These are phyloP conservation scores for Acanthamoeba healyi DNA, from an alignment of 208 protist genomes.

Conservation along the genomic window DNA sequence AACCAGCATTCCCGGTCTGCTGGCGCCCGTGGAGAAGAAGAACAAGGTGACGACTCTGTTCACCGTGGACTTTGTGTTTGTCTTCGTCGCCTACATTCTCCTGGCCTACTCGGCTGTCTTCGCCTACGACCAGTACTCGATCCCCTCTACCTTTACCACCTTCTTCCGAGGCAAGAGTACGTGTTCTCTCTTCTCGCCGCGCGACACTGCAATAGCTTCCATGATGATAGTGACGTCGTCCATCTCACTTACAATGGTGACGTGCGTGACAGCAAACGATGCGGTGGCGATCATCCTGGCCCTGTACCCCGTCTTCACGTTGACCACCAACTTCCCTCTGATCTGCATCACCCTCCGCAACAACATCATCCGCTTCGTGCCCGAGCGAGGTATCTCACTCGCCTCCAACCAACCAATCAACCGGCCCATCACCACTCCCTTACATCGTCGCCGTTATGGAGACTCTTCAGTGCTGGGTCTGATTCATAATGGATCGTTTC, in stretches of 20 bases:
- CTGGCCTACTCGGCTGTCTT: conserved; percentile 37
- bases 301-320: conserved; percentile 87
- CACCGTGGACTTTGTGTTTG: background rate
- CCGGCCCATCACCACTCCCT: no score
- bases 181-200: background rate
- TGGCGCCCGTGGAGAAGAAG: conserved; percentile 63
- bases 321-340: conserved; percentile 87
- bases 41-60: background rate
- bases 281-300: conserved; percentile 82
- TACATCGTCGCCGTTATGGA: no score
- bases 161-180: conserved; percentile 4
- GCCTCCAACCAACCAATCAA: no score
- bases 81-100: conserved; percentile 23
- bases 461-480: no score
- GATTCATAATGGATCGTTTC: background rate
- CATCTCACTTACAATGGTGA: no score
- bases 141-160: conserved; percentile 15
- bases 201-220: conserved; percentile 75
- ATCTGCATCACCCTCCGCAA: conserved; percentile 87
- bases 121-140: conserved; percentile 4
- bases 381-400: conserved; percentile 20
- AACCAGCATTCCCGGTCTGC: conserved; percentile 40
- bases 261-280: background rate
- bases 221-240: no score
- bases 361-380: conserved; percentile 83